These are phyloP conservation scores for Singerocomus rubriflavus DNA, from an alignment of 1,284 basidiomycete genomes.

Conservation along the genomic window DNA sequence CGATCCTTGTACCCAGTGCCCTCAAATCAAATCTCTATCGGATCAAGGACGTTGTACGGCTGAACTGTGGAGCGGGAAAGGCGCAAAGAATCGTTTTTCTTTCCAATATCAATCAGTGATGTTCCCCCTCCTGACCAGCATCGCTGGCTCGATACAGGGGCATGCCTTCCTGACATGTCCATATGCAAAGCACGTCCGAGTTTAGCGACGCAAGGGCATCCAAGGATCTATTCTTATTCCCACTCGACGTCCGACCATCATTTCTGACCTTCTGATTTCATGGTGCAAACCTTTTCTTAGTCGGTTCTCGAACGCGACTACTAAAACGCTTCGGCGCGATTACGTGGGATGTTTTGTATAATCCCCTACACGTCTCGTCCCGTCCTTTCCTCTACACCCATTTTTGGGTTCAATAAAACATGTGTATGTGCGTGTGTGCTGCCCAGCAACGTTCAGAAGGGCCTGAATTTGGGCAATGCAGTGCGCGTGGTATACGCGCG, in stretches of 20 bases:
- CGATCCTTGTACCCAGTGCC: constrained; percentile 58
- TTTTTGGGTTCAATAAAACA: too few relatives aligned
- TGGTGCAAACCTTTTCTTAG: constrained; percentile 7
- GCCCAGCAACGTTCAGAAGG: constrained; percentile 1
- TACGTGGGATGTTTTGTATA: constrained; percentile 21
- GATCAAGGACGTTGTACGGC: constrained; percentile 53
- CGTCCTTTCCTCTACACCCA: too few relatives aligned
- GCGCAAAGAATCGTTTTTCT: constrained; percentile 49
- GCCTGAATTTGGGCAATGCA: constrained; percentile 4
- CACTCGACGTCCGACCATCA: constrained; percentile 22
- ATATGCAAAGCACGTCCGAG: constrained; percentile 3
- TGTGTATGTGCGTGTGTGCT: constrained; percentile 2
- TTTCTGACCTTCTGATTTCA: background rate
- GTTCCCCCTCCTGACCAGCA: constrained; percentile 11
- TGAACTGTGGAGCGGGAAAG: constrained; percentile 51
- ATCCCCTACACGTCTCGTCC: too few relatives aligned
- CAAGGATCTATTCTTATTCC: constrained; percentile 18
- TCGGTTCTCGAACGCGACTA: constrained; percentile 22
- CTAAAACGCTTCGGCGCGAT: constrained; percentile 20
- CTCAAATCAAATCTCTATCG: constrained; percentile 54
- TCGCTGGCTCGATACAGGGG: constrained; percentile 1
- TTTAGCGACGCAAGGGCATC: constrained; percentile 5
- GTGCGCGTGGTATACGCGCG: constrained; percentile 13
- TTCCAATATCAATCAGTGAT: constrained; percentile 15
- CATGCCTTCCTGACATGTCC: constrained; percentile 16